A percentile compares a stretch with the other conserved stretches of the same genome.
Evolutionary conservation across 495 filamentous ascomycete species (phyloP).

Genomic region (Cudoniella acicularis): DNA sequence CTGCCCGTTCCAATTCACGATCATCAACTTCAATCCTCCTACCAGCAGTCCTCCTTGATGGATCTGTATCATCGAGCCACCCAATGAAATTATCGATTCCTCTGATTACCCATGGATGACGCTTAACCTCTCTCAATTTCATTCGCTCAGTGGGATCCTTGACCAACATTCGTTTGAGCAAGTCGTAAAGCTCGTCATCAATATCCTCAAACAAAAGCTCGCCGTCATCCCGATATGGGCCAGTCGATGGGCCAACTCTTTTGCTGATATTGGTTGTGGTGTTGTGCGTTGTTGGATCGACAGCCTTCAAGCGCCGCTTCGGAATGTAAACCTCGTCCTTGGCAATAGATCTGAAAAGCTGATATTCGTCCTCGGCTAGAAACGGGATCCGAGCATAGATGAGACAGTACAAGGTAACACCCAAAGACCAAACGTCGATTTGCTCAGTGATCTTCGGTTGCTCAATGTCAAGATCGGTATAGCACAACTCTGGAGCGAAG

Average conservation of each 20-base stretch:
- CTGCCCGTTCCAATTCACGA: conserved; percentile 83
- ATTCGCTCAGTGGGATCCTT: conserved; percentile 90
- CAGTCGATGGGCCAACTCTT: conserved; percentile 38
- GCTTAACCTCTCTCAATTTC: conserved; percentile 86
- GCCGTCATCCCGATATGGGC: conserved; percentile 53
- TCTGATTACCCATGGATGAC: conserved; percentile 89
- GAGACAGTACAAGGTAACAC: conserved; percentile 93
- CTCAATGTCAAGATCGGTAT: conserved; percentile 55
- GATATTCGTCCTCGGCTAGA: conserved; percentile 83
- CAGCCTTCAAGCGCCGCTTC: conserved; percentile 69
- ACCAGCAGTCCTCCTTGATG: conserved; percentile 71
- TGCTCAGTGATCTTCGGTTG: conserved; percentile 55
- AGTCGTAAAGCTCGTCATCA: conserved; percentile 74
- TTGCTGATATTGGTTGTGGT: conserved; percentile 49
- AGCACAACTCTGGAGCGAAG: conserved; percentile 97
- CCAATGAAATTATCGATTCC: conserved; percentile 68
- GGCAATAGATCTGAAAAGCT: conserved; percentile 84
- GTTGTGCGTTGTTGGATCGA: conserved; percentile 55
- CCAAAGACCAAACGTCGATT: conserved; percentile 97
- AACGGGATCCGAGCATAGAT: conserved; percentile 92
- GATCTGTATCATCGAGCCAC: conserved; percentile 95
- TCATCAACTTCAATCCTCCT: conserved; percentile 91
- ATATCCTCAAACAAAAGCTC: conserved; percentile 83
- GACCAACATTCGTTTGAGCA: conserved; percentile 75
- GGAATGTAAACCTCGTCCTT: conserved; percentile 90